A percentile compares a stretch with the other conserved stretches of the same genome.
phyloP scores from a whole-genome alignment of 2,329 filamentous ascomycete species.

The Cadophora gregata region DNA sequence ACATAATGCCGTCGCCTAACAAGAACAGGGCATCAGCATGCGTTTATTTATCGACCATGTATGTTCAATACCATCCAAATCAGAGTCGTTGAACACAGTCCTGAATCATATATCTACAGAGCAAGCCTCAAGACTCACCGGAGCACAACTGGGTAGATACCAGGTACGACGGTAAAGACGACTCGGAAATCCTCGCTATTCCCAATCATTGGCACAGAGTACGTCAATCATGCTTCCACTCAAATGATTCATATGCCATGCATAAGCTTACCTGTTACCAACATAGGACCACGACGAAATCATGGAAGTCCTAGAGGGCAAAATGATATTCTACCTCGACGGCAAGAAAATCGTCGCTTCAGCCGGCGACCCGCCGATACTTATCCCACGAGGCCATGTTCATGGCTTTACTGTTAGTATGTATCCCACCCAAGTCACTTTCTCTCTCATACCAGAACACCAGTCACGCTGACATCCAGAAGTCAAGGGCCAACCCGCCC shows the following conservation, averaged over 20 bases:
- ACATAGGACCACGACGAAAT: conserved; percentile 26
- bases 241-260: background rate
- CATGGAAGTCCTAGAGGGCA: conserved; percentile 26
- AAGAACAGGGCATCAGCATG: conserved; percentile 6
- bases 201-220: conserved; percentile 27
- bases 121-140: conserved; percentile 16
- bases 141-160: conserved; percentile 24
- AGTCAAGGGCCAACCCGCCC: conserved; percentile 20
- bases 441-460: background rate
- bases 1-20: background rate
- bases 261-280: background rate
- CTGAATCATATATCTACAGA: conserved; percentile 2
- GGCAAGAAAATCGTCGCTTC: conserved; percentile 23
- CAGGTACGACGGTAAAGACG: conserved; percentile 23
- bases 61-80: background rate
- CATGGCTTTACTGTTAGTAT: conserved; percentile 23
- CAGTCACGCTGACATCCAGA: background rate
- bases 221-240: background rate
- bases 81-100: background rate
- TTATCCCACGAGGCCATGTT: conserved; percentile 18
- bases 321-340: conserved; percentile 22
- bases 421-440: background rate
- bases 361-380: conserved; percentile 22
- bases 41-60: conserved; percentile 16
- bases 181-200: conserved; percentile 19